Evolutionary conservation across 768 basidiomycete species (phyloP).

Genomic region (Termitomyces titanicus): DNA sequence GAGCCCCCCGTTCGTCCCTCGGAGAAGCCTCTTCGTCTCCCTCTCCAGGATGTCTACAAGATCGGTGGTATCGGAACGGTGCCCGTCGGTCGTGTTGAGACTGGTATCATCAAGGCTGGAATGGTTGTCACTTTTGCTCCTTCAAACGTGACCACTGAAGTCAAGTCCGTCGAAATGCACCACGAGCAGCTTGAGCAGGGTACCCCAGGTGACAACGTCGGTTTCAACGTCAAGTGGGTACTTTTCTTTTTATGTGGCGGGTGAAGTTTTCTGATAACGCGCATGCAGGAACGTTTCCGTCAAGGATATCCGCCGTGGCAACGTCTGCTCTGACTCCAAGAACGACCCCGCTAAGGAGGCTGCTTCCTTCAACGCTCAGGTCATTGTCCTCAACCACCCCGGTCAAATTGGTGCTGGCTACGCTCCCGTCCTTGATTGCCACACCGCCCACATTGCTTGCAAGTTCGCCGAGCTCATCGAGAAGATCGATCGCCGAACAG

Average conservation of each 20-base stretch:
- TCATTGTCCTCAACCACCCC: constrained; percentile 99
- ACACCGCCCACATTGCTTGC: constrained; percentile 99
- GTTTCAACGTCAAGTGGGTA: constrained; percentile 94
- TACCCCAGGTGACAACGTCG: constrained; percentile 97
- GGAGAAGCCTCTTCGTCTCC: constrained; percentile 99
- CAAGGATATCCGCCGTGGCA: constrained; percentile 99
- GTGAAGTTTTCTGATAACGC: not conserved
- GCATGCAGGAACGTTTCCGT: constrained; percentile 91
- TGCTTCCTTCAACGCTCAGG: constrained; percentile 98
- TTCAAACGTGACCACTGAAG: constrained; percentile 98
- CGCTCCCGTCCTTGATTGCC: constrained; percentile 98
- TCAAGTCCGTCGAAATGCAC: constrained; percentile 99
- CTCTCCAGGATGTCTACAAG: constrained; percentile 99
- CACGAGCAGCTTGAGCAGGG: constrained; percentile 97
- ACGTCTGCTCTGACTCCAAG: constrained; percentile 99
- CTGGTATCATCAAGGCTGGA: constrained; percentile 99
- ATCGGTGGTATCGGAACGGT: constrained; percentile 99
- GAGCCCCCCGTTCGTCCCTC: constrained; percentile 95
- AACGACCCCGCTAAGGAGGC: constrained; percentile 99
- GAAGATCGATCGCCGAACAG: constrained; percentile 99
- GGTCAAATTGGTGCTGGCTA: constrained; percentile 99
- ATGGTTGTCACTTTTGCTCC: constrained; percentile 99
- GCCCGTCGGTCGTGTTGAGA: constrained; percentile 99
- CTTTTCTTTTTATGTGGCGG: constrained; percentile 2
- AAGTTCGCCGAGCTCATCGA: constrained; percentile 98